Percentiles rank a stretch among this genome's conserved stretches.
Evolutionary conservation across 1,139 yeast genomes (phyloP).

Genomic region (Diutina ranongensis): DNA sequence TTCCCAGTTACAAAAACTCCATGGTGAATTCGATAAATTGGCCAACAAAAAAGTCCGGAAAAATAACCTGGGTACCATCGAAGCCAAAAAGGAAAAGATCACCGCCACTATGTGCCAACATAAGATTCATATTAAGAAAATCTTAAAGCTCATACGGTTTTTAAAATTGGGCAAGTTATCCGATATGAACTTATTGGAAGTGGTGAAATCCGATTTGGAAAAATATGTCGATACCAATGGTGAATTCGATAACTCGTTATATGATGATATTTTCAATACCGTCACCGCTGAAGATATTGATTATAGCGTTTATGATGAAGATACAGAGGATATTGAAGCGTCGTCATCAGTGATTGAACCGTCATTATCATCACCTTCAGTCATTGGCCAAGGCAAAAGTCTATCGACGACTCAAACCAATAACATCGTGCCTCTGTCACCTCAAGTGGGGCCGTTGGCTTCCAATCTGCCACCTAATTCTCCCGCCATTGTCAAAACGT

Average conservation of each 20-base stretch:
- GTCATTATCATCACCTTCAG: neutral
- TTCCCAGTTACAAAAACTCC: constrained; percentile 26
- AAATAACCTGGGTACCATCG: constrained; percentile 25
- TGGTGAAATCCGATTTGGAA: constrained; percentile 1
- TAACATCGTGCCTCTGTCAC: neutral
- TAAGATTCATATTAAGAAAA: constrained; percentile 29
- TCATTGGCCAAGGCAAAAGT: neutral
- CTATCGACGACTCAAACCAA: neutral
- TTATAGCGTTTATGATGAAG: neutral
- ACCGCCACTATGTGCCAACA: constrained; percentile 24
- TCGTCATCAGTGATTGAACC: neutral
- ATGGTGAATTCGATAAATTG: constrained; percentile 24
- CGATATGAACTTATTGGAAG: neutral
- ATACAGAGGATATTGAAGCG: neutral
- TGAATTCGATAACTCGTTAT: neutral
- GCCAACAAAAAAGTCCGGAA: constrained; percentile 30
- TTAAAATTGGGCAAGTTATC: neutral
- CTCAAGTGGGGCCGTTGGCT: neutral
- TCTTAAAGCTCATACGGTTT: constrained; percentile 9
- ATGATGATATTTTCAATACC: constrained; percentile 3
- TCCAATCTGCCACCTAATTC: neutral
- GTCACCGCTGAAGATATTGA: constrained; percentile 5
- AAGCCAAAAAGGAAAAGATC: constrained; percentile 33
- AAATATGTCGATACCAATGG: constrained; percentile 1
- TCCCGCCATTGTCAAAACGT: constrained; percentile 25